phyloP scores from a whole-genome alignment of 768 basidiomycete species.

The Agaricus subrufescens region DNA sequence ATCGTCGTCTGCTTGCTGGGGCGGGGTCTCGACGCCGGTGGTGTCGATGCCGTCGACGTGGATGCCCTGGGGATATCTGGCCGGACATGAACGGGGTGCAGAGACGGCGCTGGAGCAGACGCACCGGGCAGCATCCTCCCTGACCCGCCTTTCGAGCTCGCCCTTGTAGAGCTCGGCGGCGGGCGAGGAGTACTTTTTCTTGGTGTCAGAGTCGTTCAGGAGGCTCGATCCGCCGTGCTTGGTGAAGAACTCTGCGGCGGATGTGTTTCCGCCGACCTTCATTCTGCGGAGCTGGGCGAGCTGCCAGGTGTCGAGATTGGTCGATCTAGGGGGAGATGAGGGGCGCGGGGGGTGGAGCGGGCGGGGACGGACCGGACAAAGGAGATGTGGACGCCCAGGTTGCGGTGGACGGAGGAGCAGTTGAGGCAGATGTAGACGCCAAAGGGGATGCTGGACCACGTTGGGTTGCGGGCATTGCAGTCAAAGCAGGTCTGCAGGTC shows the following conservation, averaged over 20 bases:
- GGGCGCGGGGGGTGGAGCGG: not conserved
- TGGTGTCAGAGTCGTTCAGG: constrained; percentile 68
- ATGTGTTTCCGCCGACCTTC: constrained; percentile 93
- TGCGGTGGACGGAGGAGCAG: constrained; percentile 92
- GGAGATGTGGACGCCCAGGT: constrained; percentile 97
- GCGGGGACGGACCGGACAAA: constrained; percentile 75
- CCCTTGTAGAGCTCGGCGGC: constrained; percentile 90
- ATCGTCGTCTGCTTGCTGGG: constrained; percentile 65
- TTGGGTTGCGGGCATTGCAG: constrained; percentile 92
- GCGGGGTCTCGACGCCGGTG: constrained; percentile 30
- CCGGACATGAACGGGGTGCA: not conserved
- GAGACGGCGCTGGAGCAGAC: constrained; percentile 15
- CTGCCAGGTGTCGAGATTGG: constrained; percentile 95
- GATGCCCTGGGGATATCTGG: constrained; percentile 73
- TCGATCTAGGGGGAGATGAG: constrained; percentile 57
- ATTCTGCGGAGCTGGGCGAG: constrained; percentile 86
- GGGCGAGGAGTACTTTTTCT: constrained; percentile 85
- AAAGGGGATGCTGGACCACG: constrained; percentile 95
- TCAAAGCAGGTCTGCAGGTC: constrained; percentile 78
- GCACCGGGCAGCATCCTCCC: constrained; percentile 69
- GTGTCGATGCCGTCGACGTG: constrained; percentile 77
- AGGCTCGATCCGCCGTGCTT: constrained; percentile 78
- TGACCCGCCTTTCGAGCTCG: constrained; percentile 75
- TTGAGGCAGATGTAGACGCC: constrained; percentile 97
- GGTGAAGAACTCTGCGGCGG: constrained; percentile 83